Percentiles rank a stretch among this genome's conserved stretches.
phyloP scores from a whole-genome alignment of 2,329 filamentous ascomycete genomes.

The Aureobasidium sp. region DNA sequence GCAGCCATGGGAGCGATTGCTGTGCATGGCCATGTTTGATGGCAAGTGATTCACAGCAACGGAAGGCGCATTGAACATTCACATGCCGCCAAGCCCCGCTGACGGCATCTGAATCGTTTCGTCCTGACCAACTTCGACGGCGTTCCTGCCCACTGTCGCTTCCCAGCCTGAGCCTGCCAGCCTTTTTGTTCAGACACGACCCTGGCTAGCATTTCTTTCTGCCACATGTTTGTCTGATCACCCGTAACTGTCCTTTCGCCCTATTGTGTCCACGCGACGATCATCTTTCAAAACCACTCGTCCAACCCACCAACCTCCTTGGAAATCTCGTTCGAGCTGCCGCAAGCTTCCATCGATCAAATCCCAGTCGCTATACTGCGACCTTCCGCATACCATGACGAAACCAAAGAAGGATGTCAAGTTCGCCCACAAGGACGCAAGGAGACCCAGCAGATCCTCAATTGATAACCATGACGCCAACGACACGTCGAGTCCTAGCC shows the following conservation, averaged over 20 bases:
- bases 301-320: neutral
- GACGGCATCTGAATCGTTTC: too few relatives aligned
- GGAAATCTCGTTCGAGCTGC: neutral
- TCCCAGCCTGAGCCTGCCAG: neutral
- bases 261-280: neutral
- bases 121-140: neutral
- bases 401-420: slow-evolving; percentile 51
- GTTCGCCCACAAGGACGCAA: slow-evolving; percentile 42
- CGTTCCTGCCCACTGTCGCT: neutral
- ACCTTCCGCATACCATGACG: slow-evolving; percentile 30
- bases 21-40: neutral
- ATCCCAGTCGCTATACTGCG: neutral
- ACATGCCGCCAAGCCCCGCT: too few relatives aligned
- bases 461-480: slow-evolving; percentile 49
- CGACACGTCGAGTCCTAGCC: slow-evolving; percentile 42
- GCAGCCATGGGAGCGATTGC: slow-evolving; percentile 17
- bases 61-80: too few relatives aligned
- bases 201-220: neutral
- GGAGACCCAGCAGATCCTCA: slow-evolving; percentile 55
- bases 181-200: neutral
- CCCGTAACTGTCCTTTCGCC: neutral
- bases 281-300: neutral
- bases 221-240: neutral
- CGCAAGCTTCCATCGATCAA: neutral
- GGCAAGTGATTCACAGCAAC: neutral